A percentile compares a stretch with the other conserved stretches of the same genome.
These are phyloP conservation scores for Orbilia oligospora DNA, from an alignment of 2,329 filamentous ascomycete species.

Conservation along the genomic window DNA sequence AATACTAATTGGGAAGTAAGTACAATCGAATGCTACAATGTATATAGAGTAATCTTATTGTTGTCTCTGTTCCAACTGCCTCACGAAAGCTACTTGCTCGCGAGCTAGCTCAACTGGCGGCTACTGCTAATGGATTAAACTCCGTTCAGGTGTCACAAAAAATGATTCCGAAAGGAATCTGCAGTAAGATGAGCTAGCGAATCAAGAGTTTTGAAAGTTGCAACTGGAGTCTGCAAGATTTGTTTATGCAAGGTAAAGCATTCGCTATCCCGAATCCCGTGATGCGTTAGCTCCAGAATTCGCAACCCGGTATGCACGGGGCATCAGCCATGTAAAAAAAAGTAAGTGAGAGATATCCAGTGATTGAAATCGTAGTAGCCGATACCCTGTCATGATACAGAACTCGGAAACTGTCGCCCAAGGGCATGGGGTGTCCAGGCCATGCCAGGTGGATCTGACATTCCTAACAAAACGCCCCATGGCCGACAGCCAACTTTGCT, in stretches of 20 bases:
- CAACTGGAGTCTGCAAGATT: background rate
- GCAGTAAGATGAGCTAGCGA: slow-evolving; percentile 11
- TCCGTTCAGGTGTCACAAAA: slow-evolving; percentile 1
- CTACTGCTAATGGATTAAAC: background rate
- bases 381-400: too few relatives aligned
- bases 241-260: slow-evolving; percentile 19
- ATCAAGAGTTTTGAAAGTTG: background rate
- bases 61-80: background rate
- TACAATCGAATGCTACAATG: background rate
- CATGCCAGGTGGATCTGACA: too few relatives aligned
- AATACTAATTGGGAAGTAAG: background rate
- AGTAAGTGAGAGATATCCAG: too few relatives aligned
- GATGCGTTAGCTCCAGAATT: background rate
- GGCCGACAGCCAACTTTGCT: too few relatives aligned
- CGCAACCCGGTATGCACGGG: too few relatives aligned
- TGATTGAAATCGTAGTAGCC: too few relatives aligned
- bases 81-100: background rate
- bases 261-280: slow-evolving; percentile 10
- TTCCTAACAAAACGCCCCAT: too few relatives aligned
- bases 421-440: too few relatives aligned
- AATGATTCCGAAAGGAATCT: slow-evolving; percentile 18
- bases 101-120: background rate
- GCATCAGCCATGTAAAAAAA: too few relatives aligned
- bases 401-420: too few relatives aligned
- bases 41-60: too few relatives aligned